These are phyloP conservation scores for Irpex lacteus DNA, from an alignment of 1,284 basidiomycete species.

Conservation along the genomic window DNA sequence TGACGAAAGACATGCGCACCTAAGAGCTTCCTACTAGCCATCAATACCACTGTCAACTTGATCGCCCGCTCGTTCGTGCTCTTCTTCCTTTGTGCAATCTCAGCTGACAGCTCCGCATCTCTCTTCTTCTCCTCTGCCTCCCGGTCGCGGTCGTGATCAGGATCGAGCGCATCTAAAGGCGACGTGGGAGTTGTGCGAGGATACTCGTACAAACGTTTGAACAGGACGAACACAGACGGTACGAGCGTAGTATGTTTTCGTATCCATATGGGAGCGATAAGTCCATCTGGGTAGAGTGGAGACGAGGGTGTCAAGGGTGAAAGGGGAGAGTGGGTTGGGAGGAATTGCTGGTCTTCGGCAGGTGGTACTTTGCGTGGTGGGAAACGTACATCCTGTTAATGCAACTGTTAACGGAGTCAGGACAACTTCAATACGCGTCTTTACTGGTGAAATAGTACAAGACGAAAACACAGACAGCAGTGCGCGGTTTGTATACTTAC, in stretches of 20 bases:
- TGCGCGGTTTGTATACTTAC: conserved; percentile 30
- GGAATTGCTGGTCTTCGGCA: conserved; percentile 50
- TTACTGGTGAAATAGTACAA: too few species aligned
- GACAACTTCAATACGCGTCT: neutral
- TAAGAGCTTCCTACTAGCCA: conserved; percentile 82
- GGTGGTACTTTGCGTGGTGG: conserved; percentile 81
- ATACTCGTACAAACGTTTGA: conserved; percentile 78
- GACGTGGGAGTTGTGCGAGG: conserved; percentile 40
- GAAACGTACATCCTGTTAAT: conserved; percentile 62
- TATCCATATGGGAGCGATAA: conserved; percentile 97
- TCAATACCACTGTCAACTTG: conserved; percentile 93
- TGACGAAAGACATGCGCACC: conserved; percentile 42
- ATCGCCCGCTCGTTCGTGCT: conserved; percentile 82
- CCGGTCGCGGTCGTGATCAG: conserved; percentile 49
- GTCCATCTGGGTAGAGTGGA: conserved; percentile 89
- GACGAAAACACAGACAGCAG: neutral
- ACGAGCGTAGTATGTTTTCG: conserved; percentile 91
- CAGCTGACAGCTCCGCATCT: conserved; percentile 75
- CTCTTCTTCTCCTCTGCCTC: conserved; percentile 66
- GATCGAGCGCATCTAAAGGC: conserved; percentile 52
- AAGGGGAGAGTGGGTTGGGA: conserved; percentile 75
- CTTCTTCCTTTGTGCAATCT: conserved; percentile 80
- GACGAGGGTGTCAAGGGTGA: conserved; percentile 87
- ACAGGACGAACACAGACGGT: conserved; percentile 91
- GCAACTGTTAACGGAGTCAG: conserved; percentile 4